Evolutionary conservation across 2,329 filamentous ascomycete species (phyloP), one percentile per base, ranked within the genome.

Genomic region (Cryphonectria radicalis): DNA sequence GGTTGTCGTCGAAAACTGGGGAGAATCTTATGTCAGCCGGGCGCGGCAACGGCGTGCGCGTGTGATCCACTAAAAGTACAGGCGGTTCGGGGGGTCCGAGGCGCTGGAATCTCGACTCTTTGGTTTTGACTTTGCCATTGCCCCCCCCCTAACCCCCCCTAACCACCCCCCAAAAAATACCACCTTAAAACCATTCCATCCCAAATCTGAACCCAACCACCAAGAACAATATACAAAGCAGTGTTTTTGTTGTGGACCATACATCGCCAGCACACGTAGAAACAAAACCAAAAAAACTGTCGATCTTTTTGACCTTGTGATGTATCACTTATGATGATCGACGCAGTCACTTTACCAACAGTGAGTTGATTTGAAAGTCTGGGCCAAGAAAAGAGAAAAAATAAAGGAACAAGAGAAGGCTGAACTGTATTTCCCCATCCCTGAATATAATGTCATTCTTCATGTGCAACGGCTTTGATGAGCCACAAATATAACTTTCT

Each of bases 21-120:
- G 53, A 37, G 37, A 46, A 65, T 70, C 63, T 72, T 70, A 72
- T 64, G 68, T 70, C 65, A 70, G 63, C 68, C 40, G 35, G 10
- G 37, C 59, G 43, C 53, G 55, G 55, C 62, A 50, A 37, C 68
- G 59, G n/a, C 62, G 37, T 42, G 62, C 19, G 22, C 25, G 42
- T 50, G 10, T 50, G 46, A 8, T 22, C 55, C 55, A 19, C 55
- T 32, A 35, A 59, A 35, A 11, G 22, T 50, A 53, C 53, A 50
- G 53, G 64, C 64, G 19, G 32, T 37, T 53, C 55, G 55, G 55
- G 17, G 28, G 28, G 32, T 28, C 63, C 43, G 37, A 66, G 6
- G 43, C 28, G 32, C 43, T 53, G 25, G 42, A 32, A 66, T 53
- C 46, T 22, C 63, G 17, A 22, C 4, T 40, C 64, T 55, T 4